These are phyloP conservation scores for Lactarius akahatsu DNA, from an alignment of 768 basidiomycete genomes.

Conservation along the genomic window DNA sequence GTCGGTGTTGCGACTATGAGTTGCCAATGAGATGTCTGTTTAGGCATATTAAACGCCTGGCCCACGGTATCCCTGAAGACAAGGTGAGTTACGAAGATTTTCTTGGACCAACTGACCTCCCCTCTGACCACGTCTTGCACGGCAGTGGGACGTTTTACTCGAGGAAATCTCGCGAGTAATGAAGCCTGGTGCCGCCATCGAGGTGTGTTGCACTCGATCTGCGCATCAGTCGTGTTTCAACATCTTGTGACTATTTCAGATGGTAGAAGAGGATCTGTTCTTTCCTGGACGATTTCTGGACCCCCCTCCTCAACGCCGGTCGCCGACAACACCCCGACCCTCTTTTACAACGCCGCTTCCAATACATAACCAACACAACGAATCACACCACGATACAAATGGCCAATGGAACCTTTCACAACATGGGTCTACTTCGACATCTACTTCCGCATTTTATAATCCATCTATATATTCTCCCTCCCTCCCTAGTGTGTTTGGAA, in stretches of 20 bases:
- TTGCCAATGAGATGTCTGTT: background rate
- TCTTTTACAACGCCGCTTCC: constrained; percentile 6
- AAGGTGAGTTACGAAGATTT: constrained; percentile 44
- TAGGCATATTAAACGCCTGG: constrained; percentile 70
- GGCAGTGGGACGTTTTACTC: constrained; percentile 64
- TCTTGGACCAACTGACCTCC: background rate
- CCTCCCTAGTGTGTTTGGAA: background rate
- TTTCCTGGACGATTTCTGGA: constrained; percentile 58
- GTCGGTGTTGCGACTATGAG: background rate
- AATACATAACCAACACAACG: constrained; percentile 2
- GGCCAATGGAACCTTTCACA: constrained; percentile 9
- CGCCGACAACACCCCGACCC: constrained; percentile 21
- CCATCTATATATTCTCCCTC: constrained; percentile 4
- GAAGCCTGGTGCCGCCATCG: constrained; percentile 72
- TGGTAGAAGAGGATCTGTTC: constrained; percentile 73
- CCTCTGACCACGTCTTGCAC: constrained; percentile 1
- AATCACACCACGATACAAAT: constrained; percentile 1
- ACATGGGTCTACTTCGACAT: constrained; percentile 4
- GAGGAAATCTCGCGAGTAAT: constrained; percentile 71
- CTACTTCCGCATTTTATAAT: background rate
- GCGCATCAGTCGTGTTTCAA: background rate
- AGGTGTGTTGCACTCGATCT: constrained; percentile 41
- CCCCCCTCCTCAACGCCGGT: constrained; percentile 18
- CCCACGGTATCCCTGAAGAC: constrained; percentile 73
- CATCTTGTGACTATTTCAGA: constrained; percentile 36